Evolutionary conservation across 2,329 filamentous ascomycete species (phyloP), one percentile per base, ranked within the genome.

Genomic region (Bipolaris sorokiniana): DNA sequence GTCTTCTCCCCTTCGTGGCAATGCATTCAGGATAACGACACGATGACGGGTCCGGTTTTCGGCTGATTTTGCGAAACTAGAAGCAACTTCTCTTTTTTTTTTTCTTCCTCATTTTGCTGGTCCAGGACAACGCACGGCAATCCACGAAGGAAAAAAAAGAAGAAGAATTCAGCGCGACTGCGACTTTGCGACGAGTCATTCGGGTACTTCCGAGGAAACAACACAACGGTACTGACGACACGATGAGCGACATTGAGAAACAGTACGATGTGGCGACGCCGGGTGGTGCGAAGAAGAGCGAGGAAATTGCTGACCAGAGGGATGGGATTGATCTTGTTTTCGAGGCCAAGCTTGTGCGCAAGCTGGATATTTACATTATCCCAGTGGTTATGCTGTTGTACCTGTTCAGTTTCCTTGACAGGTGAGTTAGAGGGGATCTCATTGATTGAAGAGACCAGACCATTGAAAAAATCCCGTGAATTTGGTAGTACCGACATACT

Each of bases 351-450:
- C 78, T 91, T 20, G 79, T 90, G 41, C 80, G 85, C 53, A 90
- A 89, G 74, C 75, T 91, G 31, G 89, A 91, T 71, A 58, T 80
- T 13, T 81, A 84, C 67, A 81, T 91, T 23, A 82, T 91, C 13
- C 88, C 88, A 2, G 78, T 90, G 18, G 80, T 90, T 7, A 89
- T 90, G 84, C 73, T 84, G 6, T 76, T 90, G 15, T 94, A 94
- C 71, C 81, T 92, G 13, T 86, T 92, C 64, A 89, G 87, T 64
- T 93, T 92, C 71, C 77, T 93, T 7, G 90, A 92, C 70, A 81
- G 89, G 84, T 86, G 69, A 73, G 81, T 77, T 36, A 9, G n/a
- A 28, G 4, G 26, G 11, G n/a, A 13, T 31, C 6, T 20, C 20
- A 2, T 18, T 18, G 7, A 16, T 33, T 16, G 2, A 31, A 31